These are phyloP conservation scores for Arthrobotrys musiformis DNA, from an alignment of 2,329 filamentous ascomycete genomes.

Conservation along the genomic window DNA sequence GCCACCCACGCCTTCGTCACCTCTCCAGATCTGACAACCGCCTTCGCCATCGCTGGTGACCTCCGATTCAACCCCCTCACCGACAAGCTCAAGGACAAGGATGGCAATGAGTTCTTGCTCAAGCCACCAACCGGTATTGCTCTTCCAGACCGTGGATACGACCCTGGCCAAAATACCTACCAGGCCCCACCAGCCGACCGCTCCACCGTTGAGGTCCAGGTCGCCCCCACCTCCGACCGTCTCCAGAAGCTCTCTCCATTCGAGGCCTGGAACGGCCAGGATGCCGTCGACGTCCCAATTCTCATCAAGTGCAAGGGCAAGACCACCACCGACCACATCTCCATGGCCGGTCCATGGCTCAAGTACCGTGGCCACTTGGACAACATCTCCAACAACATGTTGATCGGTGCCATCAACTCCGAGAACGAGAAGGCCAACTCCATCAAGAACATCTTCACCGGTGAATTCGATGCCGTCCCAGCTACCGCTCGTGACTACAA, in stretches of 20 bases:
- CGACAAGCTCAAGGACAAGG: conserved; percentile 90
- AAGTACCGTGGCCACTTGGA: conserved; percentile 99
- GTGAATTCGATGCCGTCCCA: conserved; percentile 86
- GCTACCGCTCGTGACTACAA: conserved; percentile 98
- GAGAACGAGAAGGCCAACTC: conserved; percentile 98
- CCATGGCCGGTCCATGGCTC: conserved; percentile 95
- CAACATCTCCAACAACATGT: conserved; percentile 99
- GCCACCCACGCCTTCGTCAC: conserved; percentile 94
- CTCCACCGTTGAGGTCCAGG: conserved; percentile 76
- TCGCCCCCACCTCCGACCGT: conserved; percentile 90
- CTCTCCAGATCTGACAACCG: conserved; percentile 88
- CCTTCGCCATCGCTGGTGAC: conserved; percentile 82
- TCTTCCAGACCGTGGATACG: conserved; percentile 84
- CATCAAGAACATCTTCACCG: conserved; percentile 88
- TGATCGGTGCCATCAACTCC: conserved; percentile 96
- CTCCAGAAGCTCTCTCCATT: conserved; percentile 92
- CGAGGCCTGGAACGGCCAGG: conserved; percentile 89
- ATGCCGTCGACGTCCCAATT: conserved; percentile 83
- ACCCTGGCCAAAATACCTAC: conserved; percentile 92
- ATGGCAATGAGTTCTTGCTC: conserved; percentile 95
- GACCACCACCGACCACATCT: conserved; percentile 97
- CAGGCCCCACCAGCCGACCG: conserved; percentile 91
- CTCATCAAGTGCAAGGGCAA: conserved; percentile 97
- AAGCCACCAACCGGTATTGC: conserved; percentile 80
- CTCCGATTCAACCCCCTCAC: conserved; percentile 95